A percentile compares a stretch with the other conserved stretches of the same genome.
These are phyloP conservation scores for Malus hybrid DNA, from an alignment of 331 rosid genomes.

Conservation along the genomic window DNA sequence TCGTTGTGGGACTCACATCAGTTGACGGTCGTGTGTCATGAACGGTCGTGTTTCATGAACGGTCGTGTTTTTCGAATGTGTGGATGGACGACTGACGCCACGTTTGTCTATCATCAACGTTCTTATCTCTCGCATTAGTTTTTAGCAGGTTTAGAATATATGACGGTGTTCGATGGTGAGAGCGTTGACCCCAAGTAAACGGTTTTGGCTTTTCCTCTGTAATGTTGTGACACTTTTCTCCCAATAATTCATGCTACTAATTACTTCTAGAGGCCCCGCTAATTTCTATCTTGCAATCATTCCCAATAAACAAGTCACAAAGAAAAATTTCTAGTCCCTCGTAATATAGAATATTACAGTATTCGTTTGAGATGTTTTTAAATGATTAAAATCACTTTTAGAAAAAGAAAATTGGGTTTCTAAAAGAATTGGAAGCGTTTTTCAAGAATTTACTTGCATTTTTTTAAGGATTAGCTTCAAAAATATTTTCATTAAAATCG, in stretches of 20 bases:
- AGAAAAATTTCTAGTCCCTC: no score
- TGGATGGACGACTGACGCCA: background rate
- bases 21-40: no score
- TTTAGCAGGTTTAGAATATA: background rate
- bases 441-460: no score
- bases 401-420: no score
- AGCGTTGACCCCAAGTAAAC: constrained; percentile 2
- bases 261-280: background rate
- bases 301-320: background rate
- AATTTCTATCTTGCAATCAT: background rate
- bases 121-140: background rate
- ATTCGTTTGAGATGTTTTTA: no score
- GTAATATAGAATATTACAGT: background rate
- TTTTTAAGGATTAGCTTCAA: no score
- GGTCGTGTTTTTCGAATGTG: background rate
- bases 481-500: no score
- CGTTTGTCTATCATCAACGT: background rate
- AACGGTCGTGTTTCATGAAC: no score
- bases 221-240: background rate
- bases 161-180: background rate
- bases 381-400: no score
- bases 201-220: constrained; percentile 4
- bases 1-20: background rate
- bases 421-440: no score
- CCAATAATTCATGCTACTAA: background rate